Conservation (phyloP, 2,329 filamentous ascomycete genomes). For the Colletotrichum godetiae region DNA sequence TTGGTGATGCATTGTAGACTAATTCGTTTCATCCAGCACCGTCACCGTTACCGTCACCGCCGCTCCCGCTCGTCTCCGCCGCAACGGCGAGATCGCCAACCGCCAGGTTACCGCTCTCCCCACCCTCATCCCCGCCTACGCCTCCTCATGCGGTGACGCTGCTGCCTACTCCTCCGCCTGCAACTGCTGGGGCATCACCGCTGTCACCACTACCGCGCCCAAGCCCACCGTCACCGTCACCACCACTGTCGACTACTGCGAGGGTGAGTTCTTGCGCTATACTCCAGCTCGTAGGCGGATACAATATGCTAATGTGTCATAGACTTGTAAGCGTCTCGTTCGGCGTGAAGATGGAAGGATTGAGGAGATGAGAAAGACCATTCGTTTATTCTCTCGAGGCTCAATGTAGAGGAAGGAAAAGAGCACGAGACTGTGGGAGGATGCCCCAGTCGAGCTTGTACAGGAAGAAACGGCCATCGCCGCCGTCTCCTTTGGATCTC, state of each 20-base stretch:
- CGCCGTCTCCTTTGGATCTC: neutral
- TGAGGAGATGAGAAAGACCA: neutral
- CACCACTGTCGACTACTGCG: constrained; percentile 54
- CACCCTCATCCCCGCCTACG: constrained; percentile 52
- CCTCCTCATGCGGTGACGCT: constrained; percentile 47
- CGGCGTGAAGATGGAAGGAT: neutral
- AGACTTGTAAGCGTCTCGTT: constrained; percentile 28
- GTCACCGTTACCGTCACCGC: constrained; percentile 52
- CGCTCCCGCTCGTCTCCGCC: constrained; percentile 44
- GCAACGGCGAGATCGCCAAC: constrained; percentile 38
- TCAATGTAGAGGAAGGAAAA: neutral
- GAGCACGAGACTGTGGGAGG: neutral
- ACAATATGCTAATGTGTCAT: neutral
- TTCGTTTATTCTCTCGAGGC: constrained; percentile 21
- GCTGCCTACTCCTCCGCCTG: constrained; percentile 54
- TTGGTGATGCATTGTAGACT: neutral
- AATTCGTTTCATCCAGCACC: constrained; percentile 45
- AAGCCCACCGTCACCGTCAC: constrained; percentile 54
- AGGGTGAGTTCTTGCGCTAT: constrained; percentile 37
- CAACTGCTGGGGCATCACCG: constrained; percentile 58
- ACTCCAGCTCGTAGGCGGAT: neutral
- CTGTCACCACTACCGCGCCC: constrained; percentile 49
- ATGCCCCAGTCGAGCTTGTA: constrained; percentile 10
- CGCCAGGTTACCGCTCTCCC: constrained; percentile 47
- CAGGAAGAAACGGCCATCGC: neutral